Percentiles rank a stretch among this genome's conserved stretches.
phyloP scores from a whole-genome alignment of 768 basidiomycete genomes.

The Boletus sensibilis region DNA sequence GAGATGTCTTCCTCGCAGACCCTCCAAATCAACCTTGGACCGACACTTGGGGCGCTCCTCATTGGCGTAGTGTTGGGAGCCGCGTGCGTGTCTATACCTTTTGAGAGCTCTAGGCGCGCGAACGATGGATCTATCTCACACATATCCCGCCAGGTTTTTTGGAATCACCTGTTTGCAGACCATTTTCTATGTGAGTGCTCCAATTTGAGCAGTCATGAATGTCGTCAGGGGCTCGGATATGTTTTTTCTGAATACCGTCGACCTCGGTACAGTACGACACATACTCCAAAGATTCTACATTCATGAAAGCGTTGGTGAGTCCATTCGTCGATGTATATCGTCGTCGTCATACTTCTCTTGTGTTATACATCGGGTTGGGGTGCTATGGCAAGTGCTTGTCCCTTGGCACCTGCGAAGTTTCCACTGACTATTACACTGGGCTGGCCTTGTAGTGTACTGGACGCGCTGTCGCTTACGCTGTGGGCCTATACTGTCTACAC shows the following conservation, averaged over 20 bases:
- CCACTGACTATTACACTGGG: not conserved
- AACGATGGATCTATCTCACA: not conserved
- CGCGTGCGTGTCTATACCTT: not conserved
- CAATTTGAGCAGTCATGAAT: too few relatives aligned
- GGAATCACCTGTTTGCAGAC: slow-evolving; percentile 4
- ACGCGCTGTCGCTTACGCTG: not conserved
- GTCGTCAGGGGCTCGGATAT: not conserved
- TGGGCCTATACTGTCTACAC: not conserved
- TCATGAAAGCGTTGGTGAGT: not conserved
- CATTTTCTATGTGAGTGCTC: not conserved
- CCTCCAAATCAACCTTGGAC: not conserved
- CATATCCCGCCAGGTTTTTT: not conserved
- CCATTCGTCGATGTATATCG: not conserved
- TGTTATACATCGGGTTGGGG: not conserved
- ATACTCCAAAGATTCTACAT: not conserved
- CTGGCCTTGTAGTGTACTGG: not conserved
- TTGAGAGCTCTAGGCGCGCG: not conserved
- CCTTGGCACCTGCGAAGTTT: not conserved
- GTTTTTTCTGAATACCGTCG: not conserved
- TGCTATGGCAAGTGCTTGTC: not conserved
- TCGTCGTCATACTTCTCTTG: not conserved
- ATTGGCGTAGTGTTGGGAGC: not conserved
- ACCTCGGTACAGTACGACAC: not conserved
- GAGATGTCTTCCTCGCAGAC: not conserved
- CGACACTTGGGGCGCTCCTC: slow-evolving; percentile 4